Evolutionary conservation across 345 rosid species (phyloP).

Genomic region (Corchorus olitorius): DNA sequence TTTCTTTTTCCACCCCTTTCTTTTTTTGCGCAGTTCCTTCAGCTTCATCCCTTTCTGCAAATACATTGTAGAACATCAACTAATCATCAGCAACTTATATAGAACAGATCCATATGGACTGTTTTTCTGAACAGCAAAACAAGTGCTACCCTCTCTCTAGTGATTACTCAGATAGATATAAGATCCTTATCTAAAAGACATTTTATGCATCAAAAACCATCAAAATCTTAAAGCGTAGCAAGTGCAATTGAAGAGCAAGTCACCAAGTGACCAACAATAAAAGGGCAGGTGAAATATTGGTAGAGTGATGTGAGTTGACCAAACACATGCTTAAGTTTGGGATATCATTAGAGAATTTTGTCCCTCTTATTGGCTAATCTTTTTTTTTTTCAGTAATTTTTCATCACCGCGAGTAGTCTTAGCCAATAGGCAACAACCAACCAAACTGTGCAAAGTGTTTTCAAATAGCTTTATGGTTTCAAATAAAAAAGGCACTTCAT

Average conservation of each 20-base stretch:
- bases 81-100: background rate
- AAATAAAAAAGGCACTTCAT: background rate
- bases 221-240: background rate
- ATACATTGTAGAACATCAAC: background rate
- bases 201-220: background rate
- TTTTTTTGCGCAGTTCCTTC: conserved; percentile 69
- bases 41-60: conserved; percentile 69
- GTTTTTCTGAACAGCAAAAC: background rate
- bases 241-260: background rate
- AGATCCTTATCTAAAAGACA: background rate
- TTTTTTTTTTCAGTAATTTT: too few relatives aligned
- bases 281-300: background rate
- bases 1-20: conserved; percentile 77
- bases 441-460: background rate
- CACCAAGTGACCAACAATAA: background rate
- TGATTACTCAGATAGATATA: background rate
- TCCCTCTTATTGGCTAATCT: too few relatives aligned
- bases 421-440: too few relatives aligned
- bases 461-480: background rate
- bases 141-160: too few relatives aligned
- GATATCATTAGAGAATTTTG: too few relatives aligned
- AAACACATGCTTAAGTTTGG: background rate
- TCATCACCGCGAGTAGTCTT: too few relatives aligned
- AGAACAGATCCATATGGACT: background rate
- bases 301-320: background rate